Base-by-base conservation (phyloP, 257 asterid genomes). In the Nicotiana tomentosiformis region DNA sequence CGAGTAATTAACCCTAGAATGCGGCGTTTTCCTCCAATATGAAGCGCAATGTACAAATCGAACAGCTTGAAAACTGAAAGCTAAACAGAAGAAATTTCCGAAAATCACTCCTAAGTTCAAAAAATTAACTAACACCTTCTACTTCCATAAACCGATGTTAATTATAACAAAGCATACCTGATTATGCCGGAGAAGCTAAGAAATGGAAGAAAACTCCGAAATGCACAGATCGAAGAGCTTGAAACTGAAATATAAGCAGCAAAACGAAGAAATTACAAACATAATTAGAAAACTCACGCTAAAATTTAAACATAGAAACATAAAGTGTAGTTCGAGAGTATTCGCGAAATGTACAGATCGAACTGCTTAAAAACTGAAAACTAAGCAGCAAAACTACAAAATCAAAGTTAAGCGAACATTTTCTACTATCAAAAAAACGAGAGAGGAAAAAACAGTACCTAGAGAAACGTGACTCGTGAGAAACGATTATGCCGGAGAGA, bases 281-380 rank as follows among this genome's bases (percentile, higher is more conserved):
- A 46, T 37, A 37, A 39, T 20, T 39, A 8, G 6, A 26, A 26
- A 72, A 74, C 29, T 7, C 39, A 23, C 60, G 46, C 60, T 26
- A 23, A 15, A 1, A 51, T 26, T n/a, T 39, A 7, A 23, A 26
- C 26, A 14, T 11, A 12, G 23, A 72, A 72, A 14, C 4, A 72
- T 4, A 20, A 11, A 11, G 60, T 7, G 0, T 10, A n/a, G 1
- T 68, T 68, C 11, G 49, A 85, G 37, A 85, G n/a, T 60, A 65
- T 35, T 15, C 15, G 14, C 14, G 37, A 70, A 35, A 83, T 18
- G 12, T 72, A 85, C 84, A 82, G 89, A 90, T 88, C 91, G n/a
- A 68, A 85, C 68, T 26, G 80, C 86, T 79, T 46, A 39, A 68
- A 65, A 76, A 57, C 66, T 5, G 33, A 70, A 56, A n/a, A 84